Evolutionary conservation across 2,329 filamentous ascomycete genomes (phyloP), one percentile per base, ranked within the genome.

Genomic region (Ophiocordyceps unilateralis): DNA sequence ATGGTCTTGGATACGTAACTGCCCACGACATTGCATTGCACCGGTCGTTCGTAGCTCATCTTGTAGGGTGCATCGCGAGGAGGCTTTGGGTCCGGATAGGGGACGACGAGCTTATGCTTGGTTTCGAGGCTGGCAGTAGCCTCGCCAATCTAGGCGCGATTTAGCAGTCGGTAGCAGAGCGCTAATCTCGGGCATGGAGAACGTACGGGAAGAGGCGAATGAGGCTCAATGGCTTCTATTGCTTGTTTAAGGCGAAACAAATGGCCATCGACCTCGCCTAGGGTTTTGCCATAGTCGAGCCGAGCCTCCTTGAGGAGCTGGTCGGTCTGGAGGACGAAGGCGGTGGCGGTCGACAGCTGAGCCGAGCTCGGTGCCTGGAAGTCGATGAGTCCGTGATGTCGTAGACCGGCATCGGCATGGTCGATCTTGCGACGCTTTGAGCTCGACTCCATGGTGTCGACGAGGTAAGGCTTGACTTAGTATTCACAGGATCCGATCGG

Each of bases 11-110:
- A 68, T 11, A 83, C 75, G 64, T 93, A 89, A 61, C 88, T 93
- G 41, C 91, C 91, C 26, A 89, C 81, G 21, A 93, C 81, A 54
- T 94, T 94, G 60, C 91, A 77, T 50, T 79, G 78, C 8, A 74
- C 63, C 2, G 91, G 89, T 55, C 76, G 81, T 39, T 71, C 70
- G 58, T 86, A 94, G 34, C 80, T 70, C 42, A 96, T 68, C 53
- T 86, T 88, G 63, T 93, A 93, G 42, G 83, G 81, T 26, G 78
- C 77, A 58, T 89, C 80, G 53, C 76, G 76, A 11, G 74, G 67
- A 2, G 89, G 88, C 41, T 70, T 76, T 17, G 87, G 87, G n/a
- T 81, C 70, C 15, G 89, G 86, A 55, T 86, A 95, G 0, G 91
- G 91, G 40, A 94, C 73, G n/a, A 67, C 61, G 45, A 93, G 70